These are phyloP conservation scores for Acanthochlamys bracteata DNA, from an alignment of 106 monocot genomes.

Conservation along the genomic window DNA sequence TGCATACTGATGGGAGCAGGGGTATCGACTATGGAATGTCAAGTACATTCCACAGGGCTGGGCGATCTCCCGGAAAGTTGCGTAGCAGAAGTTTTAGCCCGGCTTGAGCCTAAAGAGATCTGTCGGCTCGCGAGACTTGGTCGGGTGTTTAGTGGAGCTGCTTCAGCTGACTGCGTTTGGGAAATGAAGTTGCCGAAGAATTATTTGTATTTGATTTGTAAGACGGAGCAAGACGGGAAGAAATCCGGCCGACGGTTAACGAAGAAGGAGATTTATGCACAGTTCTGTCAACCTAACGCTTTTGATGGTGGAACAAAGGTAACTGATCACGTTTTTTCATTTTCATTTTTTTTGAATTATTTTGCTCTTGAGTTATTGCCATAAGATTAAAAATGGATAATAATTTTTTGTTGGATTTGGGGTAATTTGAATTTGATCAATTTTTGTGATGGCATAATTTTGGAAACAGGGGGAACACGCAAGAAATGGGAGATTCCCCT, in stretches of 20 bases:
- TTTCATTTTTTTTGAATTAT: background rate
- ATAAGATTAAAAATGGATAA: background rate
- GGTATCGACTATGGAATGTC: conserved; percentile 25
- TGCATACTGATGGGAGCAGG: conserved; percentile 40
- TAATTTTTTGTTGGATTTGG: background rate
- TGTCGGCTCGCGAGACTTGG: conserved; percentile 52
- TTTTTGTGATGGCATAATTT: background rate
- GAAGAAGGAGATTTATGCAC: conserved; percentile 78
- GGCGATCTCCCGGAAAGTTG: conserved; percentile 81
- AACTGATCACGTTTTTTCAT: background rate
- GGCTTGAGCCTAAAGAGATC: conserved; percentile 63
- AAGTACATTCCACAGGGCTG: conserved; percentile 19
- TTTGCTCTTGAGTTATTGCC: background rate
- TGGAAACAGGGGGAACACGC: background rate
- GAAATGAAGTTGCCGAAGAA: conserved; percentile 69
- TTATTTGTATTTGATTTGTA: conserved; percentile 43
- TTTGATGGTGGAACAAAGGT: conserved; percentile 82
- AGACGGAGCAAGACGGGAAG: conserved; percentile 1
- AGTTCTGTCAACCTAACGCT: conserved; percentile 43
- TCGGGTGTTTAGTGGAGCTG: conserved; percentile 52
- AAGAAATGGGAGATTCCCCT: too few species aligned
- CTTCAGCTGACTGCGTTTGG: conserved; percentile 65
- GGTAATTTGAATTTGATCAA: background rate
- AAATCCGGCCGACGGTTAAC: background rate
- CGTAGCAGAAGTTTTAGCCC: conserved; percentile 56